phyloP scores from a whole-genome alignment of 2,329 filamentous ascomycete species.

The Fusarium musae region DNA sequence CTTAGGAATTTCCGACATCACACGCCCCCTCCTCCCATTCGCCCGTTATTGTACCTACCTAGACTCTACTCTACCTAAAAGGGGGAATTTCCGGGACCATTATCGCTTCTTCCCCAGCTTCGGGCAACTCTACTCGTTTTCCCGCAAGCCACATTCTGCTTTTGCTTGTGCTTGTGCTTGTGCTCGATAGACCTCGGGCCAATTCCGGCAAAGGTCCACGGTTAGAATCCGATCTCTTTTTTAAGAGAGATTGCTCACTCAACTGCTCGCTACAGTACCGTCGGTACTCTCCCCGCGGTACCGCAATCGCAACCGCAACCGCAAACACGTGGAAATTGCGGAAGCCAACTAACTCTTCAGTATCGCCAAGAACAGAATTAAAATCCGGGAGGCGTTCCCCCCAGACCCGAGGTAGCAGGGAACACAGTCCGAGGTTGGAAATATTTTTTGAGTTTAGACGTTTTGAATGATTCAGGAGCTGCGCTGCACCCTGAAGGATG shows the following conservation, averaged over 20 bases:
- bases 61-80: background rate
- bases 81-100: background rate
- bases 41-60: background rate
- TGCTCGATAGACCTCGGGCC: slow-evolving; percentile 3
- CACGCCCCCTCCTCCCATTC: slow-evolving; percentile 20
- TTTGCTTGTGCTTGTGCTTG: background rate
- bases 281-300: slow-evolving; percentile 6
- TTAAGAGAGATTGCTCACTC: background rate
- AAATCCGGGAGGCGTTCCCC: slow-evolving; percentile 3
- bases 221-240: background rate
- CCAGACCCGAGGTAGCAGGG: slow-evolving; percentile 18
- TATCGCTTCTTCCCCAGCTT: slow-evolving; percentile 14
- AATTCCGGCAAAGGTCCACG: slow-evolving; percentile 9
- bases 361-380: background rate
- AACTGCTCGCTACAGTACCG: background rate
- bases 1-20: background rate
- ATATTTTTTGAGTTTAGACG: slow-evolving; percentile 2
- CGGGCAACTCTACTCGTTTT: slow-evolving; percentile 12
- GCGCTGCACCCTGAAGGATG: background rate
- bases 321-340: slow-evolving; percentile 34
- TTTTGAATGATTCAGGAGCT: slow-evolving; percentile 10
- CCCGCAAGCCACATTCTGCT: slow-evolving; percentile 1
- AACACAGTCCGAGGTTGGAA: slow-evolving; percentile 10
- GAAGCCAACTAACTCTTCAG: slow-evolving; percentile 19
- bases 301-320: slow-evolving; percentile 26